Evolutionary conservation across 768 basidiomycete genomes (phyloP).

Genomic region (Coprinopsis marcescibilis): DNA sequence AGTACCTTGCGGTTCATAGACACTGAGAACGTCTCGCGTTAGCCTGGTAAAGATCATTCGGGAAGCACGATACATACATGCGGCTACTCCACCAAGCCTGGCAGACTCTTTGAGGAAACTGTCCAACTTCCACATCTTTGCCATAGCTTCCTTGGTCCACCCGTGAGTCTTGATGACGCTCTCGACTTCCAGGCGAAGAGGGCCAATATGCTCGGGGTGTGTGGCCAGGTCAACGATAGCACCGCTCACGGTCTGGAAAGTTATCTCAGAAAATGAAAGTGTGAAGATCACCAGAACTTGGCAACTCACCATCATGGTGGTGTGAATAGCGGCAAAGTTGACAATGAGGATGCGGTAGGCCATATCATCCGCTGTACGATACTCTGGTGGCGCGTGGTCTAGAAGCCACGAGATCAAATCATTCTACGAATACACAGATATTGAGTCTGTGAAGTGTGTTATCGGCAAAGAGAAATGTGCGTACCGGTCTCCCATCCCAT

Average conservation of each 20-base stretch:
- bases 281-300: background rate
- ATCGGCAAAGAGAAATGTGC: background rate
- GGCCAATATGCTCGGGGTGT: conserved; percentile 23
- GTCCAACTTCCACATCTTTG: conserved; percentile 36
- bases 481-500: conserved; percentile 22
- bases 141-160: conserved; percentile 27
- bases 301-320: conserved; percentile 27
- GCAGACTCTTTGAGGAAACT: conserved; percentile 32
- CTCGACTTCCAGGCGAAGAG: conserved; percentile 37
- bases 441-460: no score
- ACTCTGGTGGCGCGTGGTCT: conserved; percentile 24
- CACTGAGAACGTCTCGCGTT: background rate
- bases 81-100: background rate
- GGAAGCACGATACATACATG: conserved; percentile 13
- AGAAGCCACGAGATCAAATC: conserved; percentile 40
- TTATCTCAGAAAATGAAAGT: background rate
- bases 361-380: conserved; percentile 20
- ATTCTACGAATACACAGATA: conserved; percentile 22
- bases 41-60: background rate
- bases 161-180: conserved; percentile 23
- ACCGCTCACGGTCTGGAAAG: conserved; percentile 25
- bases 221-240: conserved; percentile 28
- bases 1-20: background rate
- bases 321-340: conserved; percentile 39
- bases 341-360: conserved; percentile 24